Conservation (phyloP, 2,329 filamentous ascomycete species). For the Stachybotrys echinatus region DNA sequence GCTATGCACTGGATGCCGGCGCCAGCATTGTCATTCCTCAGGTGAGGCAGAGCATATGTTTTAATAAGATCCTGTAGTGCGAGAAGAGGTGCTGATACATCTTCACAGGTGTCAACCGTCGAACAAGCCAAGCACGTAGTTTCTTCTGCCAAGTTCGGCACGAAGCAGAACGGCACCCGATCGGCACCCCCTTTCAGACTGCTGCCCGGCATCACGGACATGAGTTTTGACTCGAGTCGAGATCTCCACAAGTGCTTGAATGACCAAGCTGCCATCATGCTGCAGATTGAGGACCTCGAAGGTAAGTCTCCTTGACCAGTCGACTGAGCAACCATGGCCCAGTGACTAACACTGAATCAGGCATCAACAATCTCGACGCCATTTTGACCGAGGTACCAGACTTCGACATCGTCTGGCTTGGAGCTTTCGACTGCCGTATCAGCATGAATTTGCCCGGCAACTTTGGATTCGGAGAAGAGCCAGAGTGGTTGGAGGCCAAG, state of each 20-base stretch:
- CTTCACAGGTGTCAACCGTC: slow-evolving; percentile 34
- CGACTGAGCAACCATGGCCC: not conserved
- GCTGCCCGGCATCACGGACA: slow-evolving; percentile 34
- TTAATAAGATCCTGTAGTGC: not conserved
- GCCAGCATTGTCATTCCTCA: slow-evolving; percentile 42
- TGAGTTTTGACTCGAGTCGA: slow-evolving; percentile 19
- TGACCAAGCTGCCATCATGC: slow-evolving; percentile 41
- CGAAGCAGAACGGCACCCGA: slow-evolving; percentile 30
- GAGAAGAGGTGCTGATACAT: not conserved
- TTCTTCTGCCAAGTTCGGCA: slow-evolving; percentile 38
- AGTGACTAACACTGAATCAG: slow-evolving; percentile 10
- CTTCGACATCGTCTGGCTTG: slow-evolving; percentile 43
- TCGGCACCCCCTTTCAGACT: slow-evolving; percentile 40
- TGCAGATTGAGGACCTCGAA: slow-evolving; percentile 38
- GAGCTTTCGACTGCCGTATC: slow-evolving; percentile 35
- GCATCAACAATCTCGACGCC: slow-evolving; percentile 41
- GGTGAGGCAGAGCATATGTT: slow-evolving; percentile 2
- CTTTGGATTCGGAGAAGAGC: slow-evolving; percentile 27
- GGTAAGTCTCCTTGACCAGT: slow-evolving; percentile 6
- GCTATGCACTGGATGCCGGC: slow-evolving; percentile 41
- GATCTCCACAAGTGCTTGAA: slow-evolving; percentile 35
- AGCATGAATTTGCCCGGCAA: slow-evolving; percentile 35
- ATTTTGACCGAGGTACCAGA: slow-evolving; percentile 40
- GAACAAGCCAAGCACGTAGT: slow-evolving; percentile 36
- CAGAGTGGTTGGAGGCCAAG: slow-evolving; percentile 33